Evolutionary conservation across 805 yeast genomes (phyloP).

Genomic region (Saccharomyces kudriavzevii): DNA sequence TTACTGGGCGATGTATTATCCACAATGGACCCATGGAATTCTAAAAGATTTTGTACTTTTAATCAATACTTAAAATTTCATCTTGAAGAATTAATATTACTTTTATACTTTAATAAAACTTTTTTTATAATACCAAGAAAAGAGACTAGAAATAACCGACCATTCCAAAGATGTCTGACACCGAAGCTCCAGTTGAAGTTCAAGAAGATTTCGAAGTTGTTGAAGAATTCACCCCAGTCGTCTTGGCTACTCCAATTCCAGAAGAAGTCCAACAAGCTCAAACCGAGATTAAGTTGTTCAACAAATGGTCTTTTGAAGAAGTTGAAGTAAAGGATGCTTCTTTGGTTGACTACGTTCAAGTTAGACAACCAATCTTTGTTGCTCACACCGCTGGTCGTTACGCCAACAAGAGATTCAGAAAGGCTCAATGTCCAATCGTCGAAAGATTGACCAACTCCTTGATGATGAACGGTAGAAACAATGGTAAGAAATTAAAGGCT

Average conservation of each 20-base stretch:
- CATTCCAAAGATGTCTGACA: constrained; percentile 66
- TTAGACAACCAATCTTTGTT: constrained; percentile 94
- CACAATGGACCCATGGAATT: not conserved
- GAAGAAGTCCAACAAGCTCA: constrained; percentile 94
- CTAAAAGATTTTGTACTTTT: not conserved
- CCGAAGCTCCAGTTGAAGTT: constrained; percentile 52
- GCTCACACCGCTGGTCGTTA: constrained; percentile 99
- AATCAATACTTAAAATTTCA: not conserved
- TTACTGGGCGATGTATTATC: not conserved
- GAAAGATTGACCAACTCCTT: constrained; percentile 99
- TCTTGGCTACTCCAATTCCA: constrained; percentile 93
- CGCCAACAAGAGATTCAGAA: constrained; percentile 99
- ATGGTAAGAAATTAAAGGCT: constrained; percentile 99
- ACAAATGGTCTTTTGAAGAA: constrained; percentile 99
- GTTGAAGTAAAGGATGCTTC: constrained; percentile 97
- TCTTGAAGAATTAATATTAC: not conserved
- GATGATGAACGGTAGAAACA: constrained; percentile 99
- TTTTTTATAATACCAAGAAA: not conserved
- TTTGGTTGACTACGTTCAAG: constrained; percentile 95
- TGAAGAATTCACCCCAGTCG: constrained; percentile 64
- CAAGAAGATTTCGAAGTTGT: constrained; percentile 63
- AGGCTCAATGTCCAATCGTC: constrained; percentile 98
- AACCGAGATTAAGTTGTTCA: constrained; percentile 93
- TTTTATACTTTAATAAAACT: not conserved
- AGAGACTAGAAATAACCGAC: not conserved